Conservation (phyloP, 495 filamentous ascomycete genomes). For the Arthonia radiata region DNA sequence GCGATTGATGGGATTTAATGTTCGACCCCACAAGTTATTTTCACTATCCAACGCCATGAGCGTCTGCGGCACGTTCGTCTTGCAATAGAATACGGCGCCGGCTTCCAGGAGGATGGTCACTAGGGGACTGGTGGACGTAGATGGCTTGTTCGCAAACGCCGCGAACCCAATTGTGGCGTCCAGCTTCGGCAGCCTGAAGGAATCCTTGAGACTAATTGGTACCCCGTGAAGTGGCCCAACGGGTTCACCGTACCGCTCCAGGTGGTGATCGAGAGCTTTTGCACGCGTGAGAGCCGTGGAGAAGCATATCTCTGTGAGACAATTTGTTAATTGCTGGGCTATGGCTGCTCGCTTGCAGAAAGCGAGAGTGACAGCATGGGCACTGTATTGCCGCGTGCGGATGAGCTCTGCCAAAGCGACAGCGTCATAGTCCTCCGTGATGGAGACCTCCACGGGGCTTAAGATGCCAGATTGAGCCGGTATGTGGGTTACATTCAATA, state of each 20-base stretch:
- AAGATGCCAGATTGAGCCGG: slow-evolving; percentile 18
- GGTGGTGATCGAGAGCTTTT: slow-evolving; percentile 28
- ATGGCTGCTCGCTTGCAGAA: slow-evolving; percentile 40
- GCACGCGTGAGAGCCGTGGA: slow-evolving; percentile 31
- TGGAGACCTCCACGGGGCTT: slow-evolving; percentile 20
- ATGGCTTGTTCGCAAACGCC: slow-evolving; percentile 8
- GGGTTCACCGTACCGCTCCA: slow-evolving; percentile 19
- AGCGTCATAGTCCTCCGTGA: slow-evolving; percentile 32
- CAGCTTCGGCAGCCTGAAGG: slow-evolving; percentile 30
- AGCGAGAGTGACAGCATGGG: slow-evolving; percentile 22
- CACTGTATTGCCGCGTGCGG: slow-evolving; percentile 14
- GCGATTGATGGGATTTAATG: slow-evolving; percentile 35
- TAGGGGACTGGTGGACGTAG: slow-evolving; percentile 19
- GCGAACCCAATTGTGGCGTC: slow-evolving; percentile 10
- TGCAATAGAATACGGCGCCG: slow-evolving; percentile 33
- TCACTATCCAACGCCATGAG: slow-evolving; percentile 22
- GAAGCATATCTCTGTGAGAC: slow-evolving; percentile 43
- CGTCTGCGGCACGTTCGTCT: slow-evolving; percentile 36
- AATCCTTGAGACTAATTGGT: slow-evolving; percentile 40
- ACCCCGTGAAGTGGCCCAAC: slow-evolving; percentile 43
- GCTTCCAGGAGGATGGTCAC: slow-evolving; percentile 21
- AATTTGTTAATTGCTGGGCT: slow-evolving; percentile 37
- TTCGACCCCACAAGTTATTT: slow-evolving; percentile 43
- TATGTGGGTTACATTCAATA: too few relatives aligned
- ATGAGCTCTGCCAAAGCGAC: slow-evolving; percentile 23